Percentiles rank a stretch among this genome's conserved stretches.
These are phyloP conservation scores for Graphilbum fragrans DNA, from an alignment of 2,329 filamentous ascomycete species.

Conservation along the genomic window DNA sequence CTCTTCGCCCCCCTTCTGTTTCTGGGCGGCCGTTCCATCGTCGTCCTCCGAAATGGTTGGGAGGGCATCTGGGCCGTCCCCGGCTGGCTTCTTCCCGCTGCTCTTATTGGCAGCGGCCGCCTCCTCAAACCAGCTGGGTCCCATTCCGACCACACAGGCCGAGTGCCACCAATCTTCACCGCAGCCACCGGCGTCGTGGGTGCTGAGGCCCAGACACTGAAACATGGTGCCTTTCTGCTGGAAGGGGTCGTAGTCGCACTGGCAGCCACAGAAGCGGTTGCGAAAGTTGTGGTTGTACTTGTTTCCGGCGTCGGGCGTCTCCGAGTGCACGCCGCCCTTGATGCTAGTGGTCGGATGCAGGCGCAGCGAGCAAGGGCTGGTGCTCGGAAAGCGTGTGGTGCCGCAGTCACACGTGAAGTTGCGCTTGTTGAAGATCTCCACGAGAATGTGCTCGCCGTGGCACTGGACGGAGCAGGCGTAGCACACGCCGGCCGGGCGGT, in stretches of 20 bases:
- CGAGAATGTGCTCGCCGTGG: slow-evolving; percentile 86
- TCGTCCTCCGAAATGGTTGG: slow-evolving; percentile 8
- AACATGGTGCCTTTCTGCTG: slow-evolving; percentile 97
- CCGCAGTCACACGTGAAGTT: slow-evolving; percentile 96
- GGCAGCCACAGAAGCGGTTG: slow-evolving; percentile 85
- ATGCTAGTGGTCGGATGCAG: slow-evolving; percentile 59
- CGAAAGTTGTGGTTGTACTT: slow-evolving; percentile 93
- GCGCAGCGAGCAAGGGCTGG: slow-evolving; percentile 64
- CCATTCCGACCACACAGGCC: slow-evolving; percentile 75
- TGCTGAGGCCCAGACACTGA: slow-evolving; percentile 81
- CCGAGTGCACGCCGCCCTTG: slow-evolving; percentile 66
- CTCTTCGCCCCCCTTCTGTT: slow-evolving; percentile 15
- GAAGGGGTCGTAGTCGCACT: slow-evolving; percentile 75
- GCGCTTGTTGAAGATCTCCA: slow-evolving; percentile 92
- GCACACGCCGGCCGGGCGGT: slow-evolving; percentile 66
- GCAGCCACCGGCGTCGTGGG: slow-evolving; percentile 70
- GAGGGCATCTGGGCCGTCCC: background rate
- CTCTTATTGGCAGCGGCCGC: background rate
- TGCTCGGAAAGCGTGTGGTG: slow-evolving; percentile 62
- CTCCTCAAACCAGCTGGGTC: slow-evolving; percentile 57
- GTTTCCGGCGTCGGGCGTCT: slow-evolving; percentile 61
- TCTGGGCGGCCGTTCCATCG: slow-evolving; percentile 5
- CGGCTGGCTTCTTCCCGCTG: background rate
- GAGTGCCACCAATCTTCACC: slow-evolving; percentile 98
- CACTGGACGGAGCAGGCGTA: slow-evolving; percentile 96